These are phyloP conservation scores for Ophiostoma triangulosporum DNA, from an alignment of 2,329 filamentous ascomycete genomes.

Conservation along the genomic window DNA sequence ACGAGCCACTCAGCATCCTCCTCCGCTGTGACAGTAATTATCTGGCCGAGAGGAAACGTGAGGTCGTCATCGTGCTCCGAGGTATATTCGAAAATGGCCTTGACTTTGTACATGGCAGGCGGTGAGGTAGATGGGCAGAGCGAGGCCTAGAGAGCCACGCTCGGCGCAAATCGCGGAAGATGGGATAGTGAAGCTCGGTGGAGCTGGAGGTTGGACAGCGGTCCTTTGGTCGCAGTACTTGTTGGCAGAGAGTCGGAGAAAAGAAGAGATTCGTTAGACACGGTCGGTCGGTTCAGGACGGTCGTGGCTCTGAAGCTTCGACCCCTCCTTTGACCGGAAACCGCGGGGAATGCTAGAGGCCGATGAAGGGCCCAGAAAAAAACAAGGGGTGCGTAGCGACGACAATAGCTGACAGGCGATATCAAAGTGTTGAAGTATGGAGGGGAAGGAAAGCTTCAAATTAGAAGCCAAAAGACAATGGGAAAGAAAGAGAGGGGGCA, in stretches of 20 bases:
- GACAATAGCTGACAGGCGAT: slow-evolving; percentile 3
- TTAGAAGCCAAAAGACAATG: not conserved
- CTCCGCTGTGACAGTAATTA: slow-evolving; percentile 85
- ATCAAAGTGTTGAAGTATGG: not conserved
- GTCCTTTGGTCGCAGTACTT: not conserved
- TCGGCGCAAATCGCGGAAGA: not conserved
- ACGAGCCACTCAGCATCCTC: slow-evolving; percentile 92
- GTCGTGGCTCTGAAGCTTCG: slow-evolving; percentile 11
- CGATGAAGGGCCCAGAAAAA: not conserved
- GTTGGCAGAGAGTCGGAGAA: not conserved
- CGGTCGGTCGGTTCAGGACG: not conserved
- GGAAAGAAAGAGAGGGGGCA: not conserved
- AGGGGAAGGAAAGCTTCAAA: not conserved
- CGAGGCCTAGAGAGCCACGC: not conserved
- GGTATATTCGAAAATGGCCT: slow-evolving; percentile 86
- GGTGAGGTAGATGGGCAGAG: slow-evolving; percentile 5
- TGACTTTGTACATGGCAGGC: slow-evolving; percentile 76
- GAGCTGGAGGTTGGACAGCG: not conserved
- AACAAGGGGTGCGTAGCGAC: not conserved
- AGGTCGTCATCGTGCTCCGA: slow-evolving; percentile 93
- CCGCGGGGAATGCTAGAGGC: slow-evolving; percentile 11
- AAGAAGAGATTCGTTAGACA: not conserved
- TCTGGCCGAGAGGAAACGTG: slow-evolving; percentile 68
- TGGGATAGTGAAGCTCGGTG: not conserved
- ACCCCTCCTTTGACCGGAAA: slow-evolving; percentile 15